Percentiles rank a stretch among this genome's conserved stretches.
phyloP scores from a whole-genome alignment of 805 yeast genomes.

The Teunomyces pallodes region DNA sequence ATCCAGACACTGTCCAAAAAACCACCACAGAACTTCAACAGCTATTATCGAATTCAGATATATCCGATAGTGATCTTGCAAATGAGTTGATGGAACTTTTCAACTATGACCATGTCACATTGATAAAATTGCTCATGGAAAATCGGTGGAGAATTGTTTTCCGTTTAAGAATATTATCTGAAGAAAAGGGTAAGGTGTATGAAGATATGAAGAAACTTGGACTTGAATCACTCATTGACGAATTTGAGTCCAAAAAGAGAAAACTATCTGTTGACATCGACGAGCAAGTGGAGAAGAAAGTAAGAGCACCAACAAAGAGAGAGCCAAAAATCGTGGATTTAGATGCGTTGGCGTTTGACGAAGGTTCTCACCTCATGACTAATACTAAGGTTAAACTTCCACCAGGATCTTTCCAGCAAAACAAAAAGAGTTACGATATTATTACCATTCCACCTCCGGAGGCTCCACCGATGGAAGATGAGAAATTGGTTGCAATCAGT shows the following conservation, averaged over 20 bases:
- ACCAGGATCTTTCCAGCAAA: conserved; percentile 75
- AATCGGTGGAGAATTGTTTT: conserved; percentile 55
- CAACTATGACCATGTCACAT: conserved; percentile 48
- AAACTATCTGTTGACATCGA: conserved; percentile 10
- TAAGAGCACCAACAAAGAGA: conserved; percentile 16
- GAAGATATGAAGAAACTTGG: conserved; percentile 46
- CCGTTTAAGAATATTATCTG: conserved; percentile 43
- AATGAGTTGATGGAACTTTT: conserved; percentile 51
- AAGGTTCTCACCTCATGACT: conserved; percentile 69
- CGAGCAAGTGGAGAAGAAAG: conserved; percentile 10
- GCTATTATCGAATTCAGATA: conserved; percentile 35
- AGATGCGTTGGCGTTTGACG: conserved; percentile 61
- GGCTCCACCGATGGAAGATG: conserved; percentile 36
- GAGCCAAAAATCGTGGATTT: conserved; percentile 61
- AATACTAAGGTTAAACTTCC: conserved; percentile 72
- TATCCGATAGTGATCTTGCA: conserved; percentile 47
- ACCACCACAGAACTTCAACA: conserved; percentile 38
- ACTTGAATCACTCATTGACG: conserved; percentile 39
- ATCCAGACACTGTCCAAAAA: conserved; percentile 34
- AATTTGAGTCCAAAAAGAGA: conserved; percentile 29
- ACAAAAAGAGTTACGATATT: conserved; percentile 76
- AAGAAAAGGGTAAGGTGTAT: conserved; percentile 27
- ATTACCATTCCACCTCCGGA: conserved; percentile 88
- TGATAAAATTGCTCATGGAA: conserved; percentile 47
- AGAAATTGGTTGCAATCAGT: conserved; percentile 53